phyloP scores from a whole-genome alignment of 148 eudicot genomes.

The Silene uniflora region DNA sequence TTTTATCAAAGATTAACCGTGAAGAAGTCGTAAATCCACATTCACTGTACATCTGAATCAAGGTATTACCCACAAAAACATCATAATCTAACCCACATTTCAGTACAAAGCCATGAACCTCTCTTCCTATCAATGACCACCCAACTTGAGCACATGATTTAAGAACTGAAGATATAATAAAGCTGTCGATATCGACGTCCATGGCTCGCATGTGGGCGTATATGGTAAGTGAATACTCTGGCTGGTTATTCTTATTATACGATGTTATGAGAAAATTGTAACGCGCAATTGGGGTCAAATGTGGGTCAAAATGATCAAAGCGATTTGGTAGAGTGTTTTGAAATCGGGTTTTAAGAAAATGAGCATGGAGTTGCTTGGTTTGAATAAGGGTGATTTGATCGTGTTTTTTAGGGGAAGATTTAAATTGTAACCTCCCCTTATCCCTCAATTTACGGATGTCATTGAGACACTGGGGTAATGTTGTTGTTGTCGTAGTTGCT shows the following conservation, averaged over 20 bases:
- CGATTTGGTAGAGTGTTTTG: constrained; percentile 14
- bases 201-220: constrained; percentile 21
- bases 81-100: constrained; percentile 33
- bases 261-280: constrained; percentile 34
- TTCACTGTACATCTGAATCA: constrained; percentile 37
- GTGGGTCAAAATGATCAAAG: constrained; percentile 1
- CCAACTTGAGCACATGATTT: constrained; percentile 25
- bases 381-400: constrained; percentile 19
- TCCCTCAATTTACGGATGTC: too few species aligned
- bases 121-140: constrained; percentile 24
- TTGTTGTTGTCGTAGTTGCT: not conserved
- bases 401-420: constrained; percentile 14
- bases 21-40: constrained; percentile 22
- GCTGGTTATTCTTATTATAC: constrained; percentile 27
- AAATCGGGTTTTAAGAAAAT: constrained; percentile 28
- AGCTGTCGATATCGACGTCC: constrained; percentile 26
- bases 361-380: constrained; percentile 32
- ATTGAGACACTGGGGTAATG: too few species aligned
- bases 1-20: constrained; percentile 26
- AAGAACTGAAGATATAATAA: constrained; percentile 26
- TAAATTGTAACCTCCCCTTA: not conserved
- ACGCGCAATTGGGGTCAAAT: constrained; percentile 26
- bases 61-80: constrained; percentile 34
- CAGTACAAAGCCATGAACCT: constrained; percentile 33
- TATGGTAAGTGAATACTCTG: constrained; percentile 23